Conservation (phyloP, 495 filamentous ascomycete genomes). For the Aspergillus conjunctus region DNA sequence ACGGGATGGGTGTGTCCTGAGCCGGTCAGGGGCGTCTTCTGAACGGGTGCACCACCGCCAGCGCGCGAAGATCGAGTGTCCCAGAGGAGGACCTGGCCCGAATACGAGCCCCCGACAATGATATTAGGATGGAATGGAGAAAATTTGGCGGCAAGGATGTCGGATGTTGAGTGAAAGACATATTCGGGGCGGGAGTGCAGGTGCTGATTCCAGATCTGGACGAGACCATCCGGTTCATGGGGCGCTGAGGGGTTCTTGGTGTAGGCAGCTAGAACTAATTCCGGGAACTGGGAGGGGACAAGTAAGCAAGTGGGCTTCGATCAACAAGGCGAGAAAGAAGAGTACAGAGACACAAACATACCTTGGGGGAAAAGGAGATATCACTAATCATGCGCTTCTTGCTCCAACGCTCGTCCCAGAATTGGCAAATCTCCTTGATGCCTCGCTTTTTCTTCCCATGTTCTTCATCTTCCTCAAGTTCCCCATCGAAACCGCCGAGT, state of each 20-base stretch:
- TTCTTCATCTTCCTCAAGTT: conserved; percentile 84
- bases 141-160: conserved; percentile 93
- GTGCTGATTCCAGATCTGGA: conserved; percentile 97
- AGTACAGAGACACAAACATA: conserved; percentile 28
- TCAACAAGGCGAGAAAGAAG: too few relatives aligned
- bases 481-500: conserved; percentile 64
- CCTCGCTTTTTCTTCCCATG: conserved; percentile 75
- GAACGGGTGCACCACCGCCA: conserved; percentile 81
- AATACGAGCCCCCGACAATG: conserved; percentile 93
- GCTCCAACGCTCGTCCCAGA: conserved; percentile 94
- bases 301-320: conserved; percentile 1
- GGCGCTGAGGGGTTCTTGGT: conserved; percentile 95
- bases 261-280: conserved; percentile 90
- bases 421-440: conserved; percentile 86
- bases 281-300: conserved; percentile 63
- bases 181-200: conserved; percentile 92
- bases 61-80: conserved; percentile 72
- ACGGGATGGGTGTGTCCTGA: conserved; percentile 92
- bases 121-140: conserved; percentile 96
- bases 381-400: conserved; percentile 96
- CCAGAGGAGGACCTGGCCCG: conserved; percentile 97
- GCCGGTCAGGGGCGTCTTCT: conserved; percentile 93
- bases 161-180: conserved; percentile 92
- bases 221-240: conserved; percentile 90
- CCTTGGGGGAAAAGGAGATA: conserved; percentile 90